A percentile compares a stretch with the other conserved stretches of the same genome.
Conservation (phyloP, 257 asterid species). For the Sherardia arvensis region DNA sequence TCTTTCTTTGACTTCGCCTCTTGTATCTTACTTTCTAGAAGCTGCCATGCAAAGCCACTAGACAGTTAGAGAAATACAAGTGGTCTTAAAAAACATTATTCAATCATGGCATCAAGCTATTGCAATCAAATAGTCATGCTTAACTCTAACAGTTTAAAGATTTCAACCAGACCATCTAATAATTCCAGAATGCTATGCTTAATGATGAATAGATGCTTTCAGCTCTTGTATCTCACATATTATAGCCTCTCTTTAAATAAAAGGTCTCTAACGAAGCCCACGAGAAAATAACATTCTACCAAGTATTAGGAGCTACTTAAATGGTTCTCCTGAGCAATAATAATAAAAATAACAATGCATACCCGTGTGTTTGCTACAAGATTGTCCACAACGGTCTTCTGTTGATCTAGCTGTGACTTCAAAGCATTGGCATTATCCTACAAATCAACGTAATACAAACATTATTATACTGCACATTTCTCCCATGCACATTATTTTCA, state of each 20-base stretch:
- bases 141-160: background rate
- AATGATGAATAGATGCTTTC: too few relatives aligned
- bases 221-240: too few relatives aligned
- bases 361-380: conserved; percentile 92
- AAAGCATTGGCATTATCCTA: conserved; percentile 90
- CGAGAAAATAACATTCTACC: background rate
- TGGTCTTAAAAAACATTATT: background rate
- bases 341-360: conserved; percentile 9
- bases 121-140: background rate
- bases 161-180: background rate
- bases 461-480: background rate
- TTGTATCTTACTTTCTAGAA: conserved; percentile 93
- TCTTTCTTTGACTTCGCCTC: conserved; percentile 96
- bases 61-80: conserved; percentile 1
- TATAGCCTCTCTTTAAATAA: background rate
- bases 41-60: conserved; percentile 32
- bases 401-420: conserved; percentile 87
- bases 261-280: background rate
- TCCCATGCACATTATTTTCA: background rate
- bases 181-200: background rate
- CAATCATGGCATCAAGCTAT: background rate
- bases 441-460: conserved; percentile 13
- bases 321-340: conserved; percentile 5
- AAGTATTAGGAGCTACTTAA: background rate
- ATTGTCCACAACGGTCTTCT: conserved; percentile 71